Evolutionary conservation across 495 filamentous ascomycete genomes (phyloP), one percentile per base, ranked within the genome.

Genomic region (Xylaria bambusicola): DNA sequence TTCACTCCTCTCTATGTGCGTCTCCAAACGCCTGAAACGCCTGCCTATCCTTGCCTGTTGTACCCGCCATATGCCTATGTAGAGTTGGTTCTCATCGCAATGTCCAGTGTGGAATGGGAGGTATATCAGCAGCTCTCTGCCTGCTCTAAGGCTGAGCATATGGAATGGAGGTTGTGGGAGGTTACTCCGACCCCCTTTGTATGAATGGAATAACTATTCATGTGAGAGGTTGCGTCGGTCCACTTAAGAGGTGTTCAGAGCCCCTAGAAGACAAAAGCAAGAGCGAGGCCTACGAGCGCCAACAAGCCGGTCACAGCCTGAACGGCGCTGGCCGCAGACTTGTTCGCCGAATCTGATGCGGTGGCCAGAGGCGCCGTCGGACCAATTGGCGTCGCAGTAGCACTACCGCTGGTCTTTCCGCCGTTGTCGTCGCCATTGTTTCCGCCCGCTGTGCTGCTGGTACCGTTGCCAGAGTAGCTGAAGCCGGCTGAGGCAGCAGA

Each of bases 301-400:
- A 70, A 13, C 21, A 67, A 6, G 46, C 62, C 57, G 53, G 51
- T 66, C 20, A 52, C 54, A 18, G 61, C 45, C 33, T 61, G 45
- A 35, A 61, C 9, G 17, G 42, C 27, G 35, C 38, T 46, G 12
- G 47, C 54, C 15, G 50, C 63, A 17, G 55, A 60, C 23, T 62
- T 50, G 6, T 61, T 58, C 10, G 61, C 45, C 27, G n/a, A n/a
- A n/a, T 44, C 27, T 1, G 65, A 62, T n/a, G 52, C 55, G 21
- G 27, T 47, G 45, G 61, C 62, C 52, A 64, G 62, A 8, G 65
- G 64, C 35, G 58, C 51, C 29, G 52, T 68, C 2, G 68, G 68
- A 36, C 65, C 68, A 0, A 56, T 56, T 2, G 66, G 68, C 2
- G 59, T 60, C 38, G 63, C 68, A 13, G 65, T 68, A 5, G 68